Base-by-base conservation (phyloP, 2,329 filamentous ascomycete genomes). In the Mollisia scopiformis region DNA sequence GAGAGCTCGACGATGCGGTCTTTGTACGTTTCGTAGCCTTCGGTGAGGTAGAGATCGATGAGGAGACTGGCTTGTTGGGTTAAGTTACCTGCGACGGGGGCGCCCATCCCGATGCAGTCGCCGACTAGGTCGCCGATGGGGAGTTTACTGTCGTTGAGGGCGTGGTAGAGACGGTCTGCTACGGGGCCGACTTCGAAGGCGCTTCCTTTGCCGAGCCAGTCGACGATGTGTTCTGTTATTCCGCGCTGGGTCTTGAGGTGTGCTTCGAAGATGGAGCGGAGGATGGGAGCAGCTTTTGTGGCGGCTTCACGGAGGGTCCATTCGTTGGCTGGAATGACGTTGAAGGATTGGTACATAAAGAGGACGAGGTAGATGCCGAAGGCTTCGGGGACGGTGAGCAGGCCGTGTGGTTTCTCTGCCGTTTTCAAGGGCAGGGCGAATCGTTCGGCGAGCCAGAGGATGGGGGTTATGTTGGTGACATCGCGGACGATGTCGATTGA, bases 391-490 rank as follows among this genome's bases (percentile, higher is more conserved):
- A 80, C 67, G 0, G 78, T 76, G 19, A 83, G 49, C 7, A 83
- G 55, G 2, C 88, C 89, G 66, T 80, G 83, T 2, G 85, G 84
- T 54, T 86, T 83, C 11, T 84, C 78, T 2, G 74, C 72, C 0
- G 84, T 87, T 77, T 91, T 90, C 39, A 92, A 77, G 0, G 89
- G 88, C 27, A 71, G 66, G n/a, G 66, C 67, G 30, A 83, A 82
- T 21, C 79, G 76, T 27, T 82, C 76, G 0, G 81, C 79, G 13
- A 82, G 74, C 79, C 79, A 84, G 37, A 79, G 70, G 53, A 83
- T 80, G 6, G 88, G 88, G 0, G 81, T 83, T 27, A 90, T 75
- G 70, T 92, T 92, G 27, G 85, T 88, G 21, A 70, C 68, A 56
- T 69, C 68, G 13, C 68, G 61, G 1, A 92, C 83, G 58, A 82